phyloP scores from a whole-genome alignment of 371 early-diverging fungal genomes.

The Apophysomyces sp. region DNA sequence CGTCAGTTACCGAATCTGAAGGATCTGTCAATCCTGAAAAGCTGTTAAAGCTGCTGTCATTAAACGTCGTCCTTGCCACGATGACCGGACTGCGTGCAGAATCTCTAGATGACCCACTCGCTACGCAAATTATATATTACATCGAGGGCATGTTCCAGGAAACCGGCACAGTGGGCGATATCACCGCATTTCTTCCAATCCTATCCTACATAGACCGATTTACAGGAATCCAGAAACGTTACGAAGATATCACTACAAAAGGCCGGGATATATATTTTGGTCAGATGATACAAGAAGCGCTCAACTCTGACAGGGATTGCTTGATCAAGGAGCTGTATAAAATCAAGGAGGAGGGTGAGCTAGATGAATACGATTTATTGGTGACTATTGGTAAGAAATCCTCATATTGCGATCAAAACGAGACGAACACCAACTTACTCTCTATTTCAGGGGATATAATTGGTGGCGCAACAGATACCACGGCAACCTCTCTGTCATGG shows the following conservation, averaged over 20 bases:
- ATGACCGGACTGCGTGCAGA: neutral
- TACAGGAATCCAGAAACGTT: neutral
- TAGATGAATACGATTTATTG: slow-evolving; percentile 16
- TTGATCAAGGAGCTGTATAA: neutral
- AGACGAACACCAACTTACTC: neutral
- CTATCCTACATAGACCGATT: neutral
- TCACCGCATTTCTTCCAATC: slow-evolving; percentile 2
- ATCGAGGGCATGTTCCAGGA: neutral
- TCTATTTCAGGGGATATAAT: slow-evolving; percentile 5
- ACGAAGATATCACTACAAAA: neutral
- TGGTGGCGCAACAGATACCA: slow-evolving; percentile 10
- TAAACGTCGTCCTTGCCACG: slow-evolving; percentile 6
- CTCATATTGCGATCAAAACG: neutral
- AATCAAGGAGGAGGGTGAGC: slow-evolving; percentile 8
- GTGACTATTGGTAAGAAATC: slow-evolving; percentile 8
- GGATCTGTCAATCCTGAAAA: slow-evolving; percentile 6
- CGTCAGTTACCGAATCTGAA: neutral
- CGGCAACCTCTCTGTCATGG: slow-evolving; percentile 10
- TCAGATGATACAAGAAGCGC: neutral
- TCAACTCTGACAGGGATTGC: slow-evolving; percentile 2
- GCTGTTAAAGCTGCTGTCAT: slow-evolving; percentile 5
- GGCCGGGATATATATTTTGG: slow-evolving; percentile 5
- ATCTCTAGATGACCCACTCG: slow-evolving; percentile 1
- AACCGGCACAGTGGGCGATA: neutral
- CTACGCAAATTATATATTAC: neutral